A percentile compares a stretch with the other conserved stretches of the same genome.
Conservation (phyloP, 2,329 filamentous ascomycete species). For the Scedosporium aurantiacum region DNA sequence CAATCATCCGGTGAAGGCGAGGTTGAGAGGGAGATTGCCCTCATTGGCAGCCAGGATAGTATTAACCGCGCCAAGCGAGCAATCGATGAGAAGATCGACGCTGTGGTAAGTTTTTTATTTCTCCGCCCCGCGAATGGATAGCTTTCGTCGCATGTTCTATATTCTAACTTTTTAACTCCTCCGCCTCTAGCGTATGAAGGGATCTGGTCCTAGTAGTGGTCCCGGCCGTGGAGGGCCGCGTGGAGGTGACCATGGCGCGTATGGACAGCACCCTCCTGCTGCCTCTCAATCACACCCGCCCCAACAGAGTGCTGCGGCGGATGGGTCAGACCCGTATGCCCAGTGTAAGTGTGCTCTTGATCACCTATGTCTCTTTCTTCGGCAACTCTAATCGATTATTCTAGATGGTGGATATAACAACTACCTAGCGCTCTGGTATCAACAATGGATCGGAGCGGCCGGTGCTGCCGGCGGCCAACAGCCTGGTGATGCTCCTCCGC, state of each 20-base stretch:
- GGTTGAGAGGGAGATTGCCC: conserved; percentile 72
- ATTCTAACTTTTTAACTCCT: background rate
- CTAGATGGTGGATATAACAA: conserved; percentile 70
- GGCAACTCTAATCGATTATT: conserved; percentile 14
- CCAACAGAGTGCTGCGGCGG: conserved; percentile 32
- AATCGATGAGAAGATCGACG: conserved; percentile 86
- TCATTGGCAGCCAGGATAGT: conserved; percentile 66
- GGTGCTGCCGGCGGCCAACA: conserved; percentile 25
- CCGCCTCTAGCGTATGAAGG: conserved; percentile 4
- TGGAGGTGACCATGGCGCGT: conserved; percentile 28
- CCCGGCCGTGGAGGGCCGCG: conserved; percentile 21
- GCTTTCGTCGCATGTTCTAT: background rate
- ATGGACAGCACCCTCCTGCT: conserved; percentile 37
- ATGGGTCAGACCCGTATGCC: conserved; percentile 60
- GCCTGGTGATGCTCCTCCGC: conserved; percentile 1
- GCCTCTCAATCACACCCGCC: conserved; percentile 17
- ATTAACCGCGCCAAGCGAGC: conserved; percentile 73
- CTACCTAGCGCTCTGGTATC: conserved; percentile 73
- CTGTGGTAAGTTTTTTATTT: conserved; percentile 55
- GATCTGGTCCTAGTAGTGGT: conserved; percentile 6
- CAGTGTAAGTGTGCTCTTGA: conserved; percentile 42
- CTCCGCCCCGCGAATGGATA: background rate
- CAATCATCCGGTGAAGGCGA: conserved; percentile 68
- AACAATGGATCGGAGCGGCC: conserved; percentile 43
- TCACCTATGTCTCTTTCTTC: background rate